Percentiles rank a stretch among this genome's conserved stretches.
phyloP scores from a whole-genome alignment of 208 protist species.

The Trypanosoma vivax region DNA sequence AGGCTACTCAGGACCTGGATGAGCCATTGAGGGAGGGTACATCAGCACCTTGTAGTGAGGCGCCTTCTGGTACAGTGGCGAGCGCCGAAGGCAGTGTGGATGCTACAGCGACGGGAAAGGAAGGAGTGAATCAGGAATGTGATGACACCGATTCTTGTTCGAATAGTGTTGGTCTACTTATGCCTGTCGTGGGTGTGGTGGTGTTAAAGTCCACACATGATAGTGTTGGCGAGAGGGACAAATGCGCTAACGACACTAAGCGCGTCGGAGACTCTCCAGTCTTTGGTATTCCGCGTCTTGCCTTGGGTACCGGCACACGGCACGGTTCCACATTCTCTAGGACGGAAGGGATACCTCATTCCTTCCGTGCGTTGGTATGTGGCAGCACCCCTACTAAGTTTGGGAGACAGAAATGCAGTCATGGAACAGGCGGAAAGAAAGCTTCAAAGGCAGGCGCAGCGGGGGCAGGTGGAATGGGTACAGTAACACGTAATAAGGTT shows the following conservation, averaged over 20 bases:
- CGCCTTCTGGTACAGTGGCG: neutral
- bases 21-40: neutral
- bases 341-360: too few relatives aligned
- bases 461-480: too few relatives aligned
- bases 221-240: neutral
- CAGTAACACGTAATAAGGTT: too few relatives aligned
- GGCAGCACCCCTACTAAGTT: too few relatives aligned
- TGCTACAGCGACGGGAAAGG: too few relatives aligned
- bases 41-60: neutral
- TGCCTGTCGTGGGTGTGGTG: constrained; percentile 15
- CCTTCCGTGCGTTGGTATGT: too few relatives aligned
- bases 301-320: constrained; percentile 14
- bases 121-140: too few relatives aligned
- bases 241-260: neutral
- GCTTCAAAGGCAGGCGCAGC: too few relatives aligned
- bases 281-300: constrained; percentile 2
- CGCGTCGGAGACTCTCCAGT: neutral
- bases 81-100: neutral
- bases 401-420: too few relatives aligned
- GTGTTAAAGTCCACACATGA: neutral
- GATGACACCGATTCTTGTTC: too few relatives aligned
- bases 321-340: too few relatives aligned
- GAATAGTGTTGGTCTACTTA: neutral
- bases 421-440: too few relatives aligned
- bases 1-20: neutral